Conservation (phyloP, 2,329 filamentous ascomycete genomes). For the Aspergillus sp. region DNA sequence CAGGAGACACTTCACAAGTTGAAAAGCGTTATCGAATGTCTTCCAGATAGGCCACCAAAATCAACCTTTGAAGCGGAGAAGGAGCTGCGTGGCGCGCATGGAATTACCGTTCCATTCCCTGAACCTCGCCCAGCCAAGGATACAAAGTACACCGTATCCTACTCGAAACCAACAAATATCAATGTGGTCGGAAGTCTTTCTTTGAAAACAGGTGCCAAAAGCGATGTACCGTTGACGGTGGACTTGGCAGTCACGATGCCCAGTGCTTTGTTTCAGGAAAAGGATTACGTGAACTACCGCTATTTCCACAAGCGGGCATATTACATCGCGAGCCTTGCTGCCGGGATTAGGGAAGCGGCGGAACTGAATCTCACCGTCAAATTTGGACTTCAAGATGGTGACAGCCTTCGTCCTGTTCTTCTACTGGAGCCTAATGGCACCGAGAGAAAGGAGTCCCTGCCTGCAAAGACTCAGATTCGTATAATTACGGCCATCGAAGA, state of each 20-base stretch:
- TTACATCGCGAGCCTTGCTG: slow-evolving; percentile 80
- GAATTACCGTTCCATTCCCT: slow-evolving; percentile 78
- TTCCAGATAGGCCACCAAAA: slow-evolving; percentile 54
- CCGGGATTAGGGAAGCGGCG: slow-evolving; percentile 63
- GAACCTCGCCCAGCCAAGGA: slow-evolving; percentile 74
- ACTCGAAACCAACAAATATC: slow-evolving; percentile 71
- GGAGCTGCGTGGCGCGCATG: slow-evolving; percentile 65
- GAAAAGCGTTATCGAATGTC: slow-evolving; percentile 59
- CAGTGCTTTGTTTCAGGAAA: slow-evolving; percentile 76
- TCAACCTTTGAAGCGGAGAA: slow-evolving; percentile 66
- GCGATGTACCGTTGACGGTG: slow-evolving; percentile 56
- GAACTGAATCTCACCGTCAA: slow-evolving; percentile 57
- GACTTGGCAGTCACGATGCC: slow-evolving; percentile 92
- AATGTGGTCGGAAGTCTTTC: slow-evolving; percentile 90
- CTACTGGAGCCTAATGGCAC: slow-evolving; percentile 43
- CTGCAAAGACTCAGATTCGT: slow-evolving; percentile 62
- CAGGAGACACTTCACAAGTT: slow-evolving; percentile 57
- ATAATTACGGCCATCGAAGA: slow-evolving; percentile 75
- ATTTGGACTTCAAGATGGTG: slow-evolving; percentile 71
- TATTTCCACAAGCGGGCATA: slow-evolving; percentile 96
- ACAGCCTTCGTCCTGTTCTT: slow-evolving; percentile 72
- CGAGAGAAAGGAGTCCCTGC: slow-evolving; percentile 39
- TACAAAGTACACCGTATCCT: slow-evolving; percentile 79
- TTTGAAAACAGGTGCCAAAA: slow-evolving; percentile 70
- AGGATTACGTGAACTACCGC: slow-evolving; percentile 88